Base-by-base conservation (phyloP, 768 basidiomycete genomes). In the Agaricus subrufescens region DNA sequence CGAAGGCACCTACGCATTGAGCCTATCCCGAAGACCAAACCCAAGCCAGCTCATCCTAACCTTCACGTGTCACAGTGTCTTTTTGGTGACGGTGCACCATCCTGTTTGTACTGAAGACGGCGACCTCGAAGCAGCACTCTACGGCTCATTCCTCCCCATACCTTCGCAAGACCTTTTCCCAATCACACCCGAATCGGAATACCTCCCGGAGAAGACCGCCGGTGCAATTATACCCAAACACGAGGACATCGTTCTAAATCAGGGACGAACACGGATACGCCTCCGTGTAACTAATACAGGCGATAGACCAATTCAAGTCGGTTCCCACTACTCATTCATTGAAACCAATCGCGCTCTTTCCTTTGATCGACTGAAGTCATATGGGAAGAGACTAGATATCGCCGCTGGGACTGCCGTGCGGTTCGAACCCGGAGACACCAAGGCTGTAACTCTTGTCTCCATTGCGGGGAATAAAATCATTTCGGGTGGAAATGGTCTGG, bases 1-100 rank as follows among this genome's bases (percentile, higher is more conserved):
- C n/a, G n/a, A n/a, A n/a, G n/a, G n/a, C n/a, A n/a, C n/a, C n/a
- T n/a, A n/a, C n/a, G n/a, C n/a, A n/a, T n/a, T n/a, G n/a, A n/a
- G 23, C 30, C 11, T 12, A 38, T 47, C 12, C 31, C 25, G 56
- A 37, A 38, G 56, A 54, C 52, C 38, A 12, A n/a, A 50, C 14
- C 34, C 26, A 5, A 9, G 19, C 39, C 46, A 10, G 9, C 23
- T 45, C 50, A 25, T 31, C n/a, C 11, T 26, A 2, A 38, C 26
- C 10, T 46, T 25, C 11, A 12, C 15, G 38, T 54, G 46, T 30
- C 52, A 63, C 58, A 90, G 87, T 0, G 89, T 93, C 0, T 99
- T 98, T 73, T 81, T 99, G n/a, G 95, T 98, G 38, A 96, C 96
- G 0, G 92, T 98, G 1, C 95, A 98, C 65, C 89, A 96, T 63